These are phyloP conservation scores for Aristolochia californica DNA, from an alignment of 164 flowering plant genomes.

Conservation along the genomic window DNA sequence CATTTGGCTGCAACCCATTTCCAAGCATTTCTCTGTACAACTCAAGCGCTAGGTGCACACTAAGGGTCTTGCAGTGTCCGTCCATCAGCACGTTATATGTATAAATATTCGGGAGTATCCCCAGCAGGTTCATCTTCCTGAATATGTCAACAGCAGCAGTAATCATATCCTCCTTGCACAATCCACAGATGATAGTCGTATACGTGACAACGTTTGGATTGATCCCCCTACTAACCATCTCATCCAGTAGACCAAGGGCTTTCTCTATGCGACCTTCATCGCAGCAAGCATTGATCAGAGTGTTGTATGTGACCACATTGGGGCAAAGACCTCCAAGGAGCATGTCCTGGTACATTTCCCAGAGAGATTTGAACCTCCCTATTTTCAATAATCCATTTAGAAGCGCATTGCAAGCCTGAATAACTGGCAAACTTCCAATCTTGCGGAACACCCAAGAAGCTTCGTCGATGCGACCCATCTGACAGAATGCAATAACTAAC, in stretches of 20 bases:
- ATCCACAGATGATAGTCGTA: conserved; percentile 45
- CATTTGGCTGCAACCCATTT: conserved; percentile 36
- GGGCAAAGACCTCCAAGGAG: conserved; percentile 28
- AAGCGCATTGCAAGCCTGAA: conserved; percentile 48
- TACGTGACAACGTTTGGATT: conserved; percentile 50
- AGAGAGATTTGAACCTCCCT: conserved; percentile 34
- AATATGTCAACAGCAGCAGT: conserved; percentile 39
- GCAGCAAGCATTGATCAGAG: conserved; percentile 52
- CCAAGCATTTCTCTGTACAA: conserved; percentile 45
- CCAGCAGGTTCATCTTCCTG: conserved; percentile 29
- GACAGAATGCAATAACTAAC: conserved; percentile 39
- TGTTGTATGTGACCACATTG: conserved; percentile 45
- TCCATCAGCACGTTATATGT: conserved; percentile 53
- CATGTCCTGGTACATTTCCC: conserved; percentile 46
- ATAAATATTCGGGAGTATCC: conserved; percentile 46
- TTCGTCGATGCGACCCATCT: conserved; percentile 55
- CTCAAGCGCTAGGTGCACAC: conserved; percentile 23
- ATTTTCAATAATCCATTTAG: conserved; percentile 40
- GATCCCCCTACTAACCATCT: conserved; percentile 40
- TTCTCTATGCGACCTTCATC: conserved; percentile 24
- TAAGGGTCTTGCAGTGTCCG: conserved; percentile 45
- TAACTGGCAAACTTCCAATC: conserved; percentile 29
- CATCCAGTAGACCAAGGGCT: conserved; percentile 37
- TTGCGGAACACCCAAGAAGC: conserved; percentile 53
- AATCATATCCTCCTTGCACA: conserved; percentile 36